Base-by-base conservation (phyloP, 768 basidiomycete genomes). In the Hemileccinum impolitum region DNA sequence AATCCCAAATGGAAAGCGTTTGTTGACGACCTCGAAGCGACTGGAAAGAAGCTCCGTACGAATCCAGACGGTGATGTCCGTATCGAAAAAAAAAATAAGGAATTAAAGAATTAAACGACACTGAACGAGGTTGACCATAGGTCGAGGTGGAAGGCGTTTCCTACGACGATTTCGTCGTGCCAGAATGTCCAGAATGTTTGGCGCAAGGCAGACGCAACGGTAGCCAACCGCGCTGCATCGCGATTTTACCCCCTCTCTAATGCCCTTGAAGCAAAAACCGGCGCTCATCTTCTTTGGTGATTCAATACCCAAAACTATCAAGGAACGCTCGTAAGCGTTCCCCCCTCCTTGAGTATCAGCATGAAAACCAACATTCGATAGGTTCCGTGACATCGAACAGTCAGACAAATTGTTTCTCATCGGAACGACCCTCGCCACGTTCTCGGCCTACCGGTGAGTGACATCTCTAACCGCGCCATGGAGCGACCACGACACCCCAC, bases 41-140 rank as follows among this genome's bases (percentile, higher is more conserved):
- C 75, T 0, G 81, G 83, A 5, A 65, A 69, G 38, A 76, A 79
- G 47, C 85, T 79, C 2, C 77, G 90, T 50, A 94, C 89, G 21
- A 95, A 95, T 64, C 94, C 94, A 11, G 94, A 95, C 57, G 94
- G 94, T 64, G 94, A 96, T 71, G 94, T 90, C 56, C 49, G 78
- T 75, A 7, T 38, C 23, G 3, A 23, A 23, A 23, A 23, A 23
- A 23, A 23, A 23, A 23, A 23, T 3, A 23, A 41, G 14, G 13
- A 42, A 26, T 25, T 18, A 18, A 45, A 37, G n/a, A n/a, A n/a
- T n/a, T 25, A 19, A 23, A 6, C n/a, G 21, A 40, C 25, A 26
- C 23, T 47, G 21, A 43, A 36, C 8, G 19, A 15, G 15, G 6
- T 3, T 6, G 31, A 45, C 10, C 0, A 5, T 52, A 93, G 91